Conservation (phyloP, 768 basidiomycete species). For the Chalciporus chontae region DNA sequence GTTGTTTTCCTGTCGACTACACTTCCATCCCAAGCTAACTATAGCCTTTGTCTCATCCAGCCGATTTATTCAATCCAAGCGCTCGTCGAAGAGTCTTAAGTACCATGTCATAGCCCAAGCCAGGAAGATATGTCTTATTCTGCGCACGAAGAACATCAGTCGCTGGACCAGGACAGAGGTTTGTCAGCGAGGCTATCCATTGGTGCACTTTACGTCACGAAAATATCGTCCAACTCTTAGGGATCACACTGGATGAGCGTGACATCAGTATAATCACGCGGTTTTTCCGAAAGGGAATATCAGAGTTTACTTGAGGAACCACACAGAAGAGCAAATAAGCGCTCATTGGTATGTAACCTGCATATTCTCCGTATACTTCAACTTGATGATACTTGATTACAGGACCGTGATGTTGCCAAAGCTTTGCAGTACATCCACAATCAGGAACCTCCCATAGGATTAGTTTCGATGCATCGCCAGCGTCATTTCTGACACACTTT, state of each 20-base stretch:
- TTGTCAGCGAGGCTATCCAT: constrained; percentile 27
- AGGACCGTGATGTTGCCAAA: constrained; percentile 16
- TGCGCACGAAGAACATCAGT: too few relatives aligned
- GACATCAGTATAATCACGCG: constrained; percentile 19
- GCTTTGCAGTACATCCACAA: constrained; percentile 24
- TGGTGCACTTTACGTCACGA: constrained; percentile 24
- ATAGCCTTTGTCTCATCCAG: too few relatives aligned
- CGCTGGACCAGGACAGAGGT: constrained; percentile 15
- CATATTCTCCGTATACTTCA: background rate
- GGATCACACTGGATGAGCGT: constrained; percentile 13
- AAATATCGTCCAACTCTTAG: constrained; percentile 27
- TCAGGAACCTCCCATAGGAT: constrained; percentile 26
- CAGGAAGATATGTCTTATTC: background rate
- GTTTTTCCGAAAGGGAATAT: constrained; percentile 23
- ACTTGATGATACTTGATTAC: background rate
- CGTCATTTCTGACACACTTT: background rate
- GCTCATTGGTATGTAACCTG: constrained; percentile 2
- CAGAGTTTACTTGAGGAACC: constrained; percentile 1
- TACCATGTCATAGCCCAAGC: background rate
- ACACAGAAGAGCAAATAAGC: background rate
- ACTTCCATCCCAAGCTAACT: background rate
- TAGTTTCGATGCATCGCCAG: background rate
- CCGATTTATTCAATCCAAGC: too few relatives aligned
- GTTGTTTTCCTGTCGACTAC: too few relatives aligned
- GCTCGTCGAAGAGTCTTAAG: background rate